phyloP scores from a whole-genome alignment of 805 yeast species.

The Sugiyamaella chiloensis region DNA sequence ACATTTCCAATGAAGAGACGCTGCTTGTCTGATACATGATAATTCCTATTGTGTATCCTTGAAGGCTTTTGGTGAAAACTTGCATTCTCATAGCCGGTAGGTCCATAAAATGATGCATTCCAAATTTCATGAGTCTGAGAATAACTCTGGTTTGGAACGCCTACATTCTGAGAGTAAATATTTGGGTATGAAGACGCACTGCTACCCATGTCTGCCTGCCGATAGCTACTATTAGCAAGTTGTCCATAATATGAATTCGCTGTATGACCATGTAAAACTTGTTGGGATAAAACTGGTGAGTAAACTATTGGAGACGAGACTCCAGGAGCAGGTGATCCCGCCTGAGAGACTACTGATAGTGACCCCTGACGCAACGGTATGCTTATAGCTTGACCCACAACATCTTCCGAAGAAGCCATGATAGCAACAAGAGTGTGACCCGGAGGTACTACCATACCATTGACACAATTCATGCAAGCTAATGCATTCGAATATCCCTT shows the following conservation, averaged over 20 bases:
- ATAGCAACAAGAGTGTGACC: slow-evolving; percentile 14
- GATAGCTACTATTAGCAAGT: neutral
- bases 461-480: slow-evolving; percentile 11
- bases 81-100: neutral
- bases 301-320: slow-evolving; percentile 5
- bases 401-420: slow-evolving; percentile 4
- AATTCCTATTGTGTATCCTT: neutral
- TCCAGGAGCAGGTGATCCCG: slow-evolving; percentile 10
- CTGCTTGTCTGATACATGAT: slow-evolving; percentile 23
- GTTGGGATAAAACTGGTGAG: slow-evolving; percentile 14
- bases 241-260: slow-evolving; percentile 3
- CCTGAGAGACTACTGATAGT: neutral
- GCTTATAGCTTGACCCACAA: neutral
- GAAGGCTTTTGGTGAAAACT: neutral
- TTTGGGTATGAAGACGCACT: neutral
- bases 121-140: neutral
- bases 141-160: neutral
- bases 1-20: slow-evolving; percentile 35
- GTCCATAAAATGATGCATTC: neutral
- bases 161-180: neutral
- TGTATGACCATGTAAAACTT: slow-evolving; percentile 28
- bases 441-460: slow-evolving; percentile 14
- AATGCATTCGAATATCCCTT: slow-evolving; percentile 19
- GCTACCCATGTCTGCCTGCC: neutral
- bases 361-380: neutral